These are phyloP conservation scores for Ophiocordyceps unilateralis DNA, from an alignment of 2,329 filamentous ascomycete species.

Conservation along the genomic window DNA sequence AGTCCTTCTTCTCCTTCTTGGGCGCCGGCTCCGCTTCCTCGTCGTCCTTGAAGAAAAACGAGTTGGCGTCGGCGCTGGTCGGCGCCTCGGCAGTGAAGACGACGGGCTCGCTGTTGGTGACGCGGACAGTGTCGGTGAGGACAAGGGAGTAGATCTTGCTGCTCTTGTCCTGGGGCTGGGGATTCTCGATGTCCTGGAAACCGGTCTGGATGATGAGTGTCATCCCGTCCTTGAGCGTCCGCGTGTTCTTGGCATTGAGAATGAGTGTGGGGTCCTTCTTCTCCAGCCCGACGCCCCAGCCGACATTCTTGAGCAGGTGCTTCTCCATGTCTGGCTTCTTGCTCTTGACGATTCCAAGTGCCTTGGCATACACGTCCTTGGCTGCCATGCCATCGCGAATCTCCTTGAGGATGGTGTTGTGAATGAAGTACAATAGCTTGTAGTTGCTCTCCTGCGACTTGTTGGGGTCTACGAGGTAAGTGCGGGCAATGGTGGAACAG, in stretches of 20 bases:
- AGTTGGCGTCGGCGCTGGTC: constrained; percentile 81
- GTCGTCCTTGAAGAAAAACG: constrained; percentile 97
- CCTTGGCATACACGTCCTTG: constrained; percentile 87
- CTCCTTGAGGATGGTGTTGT: constrained; percentile 80
- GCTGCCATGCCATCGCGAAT: constrained; percentile 71
- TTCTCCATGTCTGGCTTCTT: constrained; percentile 95
- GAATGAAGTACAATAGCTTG: constrained; percentile 68
- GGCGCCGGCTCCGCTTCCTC: constrained; percentile 71
- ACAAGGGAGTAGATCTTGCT: constrained; percentile 79
- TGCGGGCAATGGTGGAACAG: constrained; percentile 78
- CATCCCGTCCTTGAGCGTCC: constrained; percentile 88
- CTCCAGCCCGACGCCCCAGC: constrained; percentile 85
- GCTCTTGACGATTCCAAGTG: constrained; percentile 58
- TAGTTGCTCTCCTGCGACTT: constrained; percentile 92
- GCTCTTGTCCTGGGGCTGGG: constrained; percentile 73
- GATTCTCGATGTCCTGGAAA: constrained; percentile 77
- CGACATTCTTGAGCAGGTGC: constrained; percentile 84
- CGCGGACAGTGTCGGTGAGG: constrained; percentile 83
- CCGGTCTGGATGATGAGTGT: constrained; percentile 83
- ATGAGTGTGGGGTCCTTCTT: constrained; percentile 68
- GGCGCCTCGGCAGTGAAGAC: constrained; percentile 90
- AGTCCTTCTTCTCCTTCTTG: constrained; percentile 81
- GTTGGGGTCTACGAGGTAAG: constrained; percentile 92
- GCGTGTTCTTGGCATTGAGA: constrained; percentile 71
- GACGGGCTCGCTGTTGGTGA: constrained; percentile 59